Base-by-base conservation (phyloP, 306 rosid species). In the Heteromeles arbutifolia region DNA sequence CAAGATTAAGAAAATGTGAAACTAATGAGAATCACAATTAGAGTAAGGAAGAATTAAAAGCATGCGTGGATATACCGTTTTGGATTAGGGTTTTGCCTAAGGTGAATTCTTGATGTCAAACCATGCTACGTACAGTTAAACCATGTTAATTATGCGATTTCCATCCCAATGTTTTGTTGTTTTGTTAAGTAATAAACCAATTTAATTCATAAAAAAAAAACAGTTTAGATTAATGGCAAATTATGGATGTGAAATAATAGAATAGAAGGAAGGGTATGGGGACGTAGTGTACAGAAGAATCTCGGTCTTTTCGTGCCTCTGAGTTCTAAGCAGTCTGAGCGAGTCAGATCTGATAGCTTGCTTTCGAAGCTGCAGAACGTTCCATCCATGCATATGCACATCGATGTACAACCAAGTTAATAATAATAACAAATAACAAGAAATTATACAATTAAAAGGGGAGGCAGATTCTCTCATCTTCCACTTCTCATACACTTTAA, bases 361-460 rank as follows among this genome's bases (percentile, higher is more conserved):
- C 77, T 86, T 81, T 80, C 79, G 52, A 74, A 75, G 81, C 26
- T 32, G 81, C 56, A 78, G 84, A 87, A 87, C 86, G 87, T 87
- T 87, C 91, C 85, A 85, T 85, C 91, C 91, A 87, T 87, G 88
- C 91, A 87, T 65, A 48, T 68, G 74, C 68, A 67, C 64, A 56
- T 19, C 11, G 5, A 56, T 57, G 0, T 41, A 68, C 31, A 53
- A 66, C 65, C 18, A 17, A 48, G 11, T 22, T 14, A 65, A 5
- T 69, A 28, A 53, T 58, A 52, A 41, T 31, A 24, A 28, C 63
- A 58, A 78, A 73, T 67, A 63, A 70, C 74, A 74, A 73, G 78
- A 61, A 24, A 63, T n/a, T 56, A 61, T 26, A 61, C 32, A 14
- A 62, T 62, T 62, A n/a, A n/a, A n/a, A n/a, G n/a, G n/a, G n/a